Evolutionary conservation across 1,284 basidiomycete species (phyloP).

Genomic region (Trichosporon sp.): DNA sequence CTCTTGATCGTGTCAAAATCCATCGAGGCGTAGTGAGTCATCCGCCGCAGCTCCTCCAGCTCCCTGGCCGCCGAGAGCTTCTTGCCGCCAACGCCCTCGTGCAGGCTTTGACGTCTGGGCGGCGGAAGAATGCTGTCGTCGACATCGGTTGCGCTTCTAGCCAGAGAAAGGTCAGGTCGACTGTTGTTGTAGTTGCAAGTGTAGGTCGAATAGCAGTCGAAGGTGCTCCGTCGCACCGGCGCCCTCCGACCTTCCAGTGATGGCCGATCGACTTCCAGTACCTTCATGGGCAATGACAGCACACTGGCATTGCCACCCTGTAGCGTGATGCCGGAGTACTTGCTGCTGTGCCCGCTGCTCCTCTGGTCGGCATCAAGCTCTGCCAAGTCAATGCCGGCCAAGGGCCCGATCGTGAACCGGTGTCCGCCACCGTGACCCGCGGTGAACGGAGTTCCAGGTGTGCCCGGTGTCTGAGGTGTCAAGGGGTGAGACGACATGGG

Average conservation of each 20-base stretch:
- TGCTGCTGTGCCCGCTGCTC: neutral
- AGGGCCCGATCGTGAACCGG: neutral
- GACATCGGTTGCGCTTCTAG: neutral
- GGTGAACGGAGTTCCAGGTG: neutral
- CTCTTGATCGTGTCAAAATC: slow-evolving; percentile 1
- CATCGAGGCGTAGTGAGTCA: neutral
- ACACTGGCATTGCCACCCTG: neutral
- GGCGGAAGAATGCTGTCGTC: neutral
- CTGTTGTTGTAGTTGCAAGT: neutral
- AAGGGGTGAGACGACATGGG: neutral
- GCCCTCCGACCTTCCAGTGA: neutral
- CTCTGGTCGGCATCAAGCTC: neutral
- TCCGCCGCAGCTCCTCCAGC: neutral
- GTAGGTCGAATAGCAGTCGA: neutral
- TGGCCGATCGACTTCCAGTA: neutral
- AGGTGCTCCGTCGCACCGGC: neutral
- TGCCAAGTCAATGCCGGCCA: neutral
- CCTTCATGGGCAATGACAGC: neutral
- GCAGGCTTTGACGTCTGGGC: neutral
- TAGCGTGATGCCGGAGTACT: neutral
- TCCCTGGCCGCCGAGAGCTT: neutral
- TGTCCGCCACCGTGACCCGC: neutral
- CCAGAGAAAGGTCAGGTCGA: neutral
- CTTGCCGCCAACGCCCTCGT: neutral
- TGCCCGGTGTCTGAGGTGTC: neutral